Evolutionary conservation across 2,329 filamentous ascomycete species (phyloP).

Genomic region (Xylariaceae sp.): DNA sequence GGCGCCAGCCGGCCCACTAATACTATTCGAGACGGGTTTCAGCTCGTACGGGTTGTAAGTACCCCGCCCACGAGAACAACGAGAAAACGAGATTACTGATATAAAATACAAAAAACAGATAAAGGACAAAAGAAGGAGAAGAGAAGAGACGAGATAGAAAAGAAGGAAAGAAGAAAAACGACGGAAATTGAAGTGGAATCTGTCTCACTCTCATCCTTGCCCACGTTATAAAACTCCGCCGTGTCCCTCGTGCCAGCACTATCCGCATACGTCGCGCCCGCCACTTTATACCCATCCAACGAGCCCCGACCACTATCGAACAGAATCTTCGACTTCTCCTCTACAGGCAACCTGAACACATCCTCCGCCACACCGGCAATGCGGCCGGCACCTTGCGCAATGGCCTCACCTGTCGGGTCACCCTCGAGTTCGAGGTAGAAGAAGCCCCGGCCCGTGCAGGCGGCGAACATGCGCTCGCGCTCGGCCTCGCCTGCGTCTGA

Average conservation of each 20-base stretch:
- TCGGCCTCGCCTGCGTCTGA: constrained; percentile 17
- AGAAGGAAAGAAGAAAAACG: not conserved
- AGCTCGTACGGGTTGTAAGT: no score
- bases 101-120: not conserved
- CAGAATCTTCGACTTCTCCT: constrained; percentile 28
- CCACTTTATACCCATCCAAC: constrained; percentile 33
- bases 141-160: not conserved
- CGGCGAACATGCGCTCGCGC: constrained; percentile 25
- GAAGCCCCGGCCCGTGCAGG: constrained; percentile 30
- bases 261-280: constrained; percentile 30
- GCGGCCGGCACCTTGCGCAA: constrained; percentile 20
- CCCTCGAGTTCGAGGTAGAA: constrained; percentile 31
- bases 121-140: not conserved
- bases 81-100: no score
- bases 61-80: no score
- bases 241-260: constrained; percentile 28
- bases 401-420: constrained; percentile 21
- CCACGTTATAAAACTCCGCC: constrained; percentile 34
- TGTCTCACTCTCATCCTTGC: constrained; percentile 30
- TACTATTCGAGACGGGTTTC: no score
- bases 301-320: constrained; percentile 15
- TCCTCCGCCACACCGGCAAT: constrained; percentile 25
- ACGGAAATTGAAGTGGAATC: not conserved
- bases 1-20: no score
- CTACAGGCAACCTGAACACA: constrained; percentile 28